Evolutionary conservation across 768 basidiomycete genomes (phyloP).

Genomic region (Phanerochaete sordida): DNA sequence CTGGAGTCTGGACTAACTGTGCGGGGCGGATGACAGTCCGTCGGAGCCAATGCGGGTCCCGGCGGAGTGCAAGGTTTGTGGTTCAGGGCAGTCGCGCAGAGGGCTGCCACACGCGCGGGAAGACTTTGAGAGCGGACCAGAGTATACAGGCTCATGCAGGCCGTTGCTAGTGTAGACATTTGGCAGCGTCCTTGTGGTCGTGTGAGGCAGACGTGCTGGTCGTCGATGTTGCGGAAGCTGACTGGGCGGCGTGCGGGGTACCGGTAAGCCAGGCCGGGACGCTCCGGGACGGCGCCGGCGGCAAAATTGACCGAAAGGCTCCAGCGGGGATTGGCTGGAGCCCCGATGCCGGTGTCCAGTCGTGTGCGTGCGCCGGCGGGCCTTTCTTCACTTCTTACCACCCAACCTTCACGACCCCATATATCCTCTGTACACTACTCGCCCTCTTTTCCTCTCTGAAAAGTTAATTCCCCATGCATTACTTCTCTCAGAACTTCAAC

Average conservation of each 20-base stretch:
- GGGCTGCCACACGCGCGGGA: no score
- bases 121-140: no score
- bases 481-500: conserved; percentile 80
- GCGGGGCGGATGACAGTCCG: neutral
- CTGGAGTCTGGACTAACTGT: neutral
- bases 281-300: no score
- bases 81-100: no score
- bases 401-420: conserved; percentile 11
- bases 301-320: neutral
- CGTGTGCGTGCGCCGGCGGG: conserved; percentile 16
- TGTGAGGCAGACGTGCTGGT: neutral
- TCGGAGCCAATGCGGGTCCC: neutral
- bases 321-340: conserved; percentile 5
- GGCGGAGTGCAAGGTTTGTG: no score
- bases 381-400: conserved; percentile 3
- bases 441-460: conserved; percentile 1
- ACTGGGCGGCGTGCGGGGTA: conserved; percentile 10
- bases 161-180: no score
- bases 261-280: no score
- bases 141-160: no score
- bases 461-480: conserved; percentile 54
- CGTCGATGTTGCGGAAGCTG: neutral
- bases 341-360: conserved; percentile 10
- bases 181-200: no score
- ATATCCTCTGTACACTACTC: conserved; percentile 11